A percentile compares a stretch with the other conserved stretches of the same genome.
Conservation (phyloP, 1,139 yeast species). For the Kodamaea anthophila region DNA sequence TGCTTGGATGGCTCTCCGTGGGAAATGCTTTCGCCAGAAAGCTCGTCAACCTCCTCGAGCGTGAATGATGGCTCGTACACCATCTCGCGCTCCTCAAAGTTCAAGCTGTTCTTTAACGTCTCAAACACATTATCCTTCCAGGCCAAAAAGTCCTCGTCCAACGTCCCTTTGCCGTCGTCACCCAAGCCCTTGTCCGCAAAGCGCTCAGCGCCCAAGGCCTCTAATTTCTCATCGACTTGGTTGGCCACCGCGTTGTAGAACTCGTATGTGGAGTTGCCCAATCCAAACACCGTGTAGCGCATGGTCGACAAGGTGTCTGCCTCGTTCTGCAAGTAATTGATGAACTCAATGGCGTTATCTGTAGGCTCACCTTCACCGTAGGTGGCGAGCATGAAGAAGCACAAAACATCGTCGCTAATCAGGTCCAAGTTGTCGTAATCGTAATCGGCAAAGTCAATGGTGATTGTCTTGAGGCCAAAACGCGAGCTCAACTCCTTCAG, state of each 20-base stretch:
- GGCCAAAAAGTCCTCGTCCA: constrained; percentile 89
- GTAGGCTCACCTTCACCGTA: constrained; percentile 99
- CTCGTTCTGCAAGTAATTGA: constrained; percentile 52
- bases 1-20: constrained; percentile 79
- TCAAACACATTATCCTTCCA: constrained; percentile 85
- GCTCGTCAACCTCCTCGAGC: constrained; percentile 29
- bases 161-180: constrained; percentile 90
- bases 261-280: constrained; percentile 92
- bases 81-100: constrained; percentile 70
- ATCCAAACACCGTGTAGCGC: constrained; percentile 73
- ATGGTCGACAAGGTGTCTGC: constrained; percentile 58
- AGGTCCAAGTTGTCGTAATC: constrained; percentile 73
- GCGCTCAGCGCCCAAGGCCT: constrained; percentile 63
- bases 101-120: constrained; percentile 56
- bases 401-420: constrained; percentile 44
- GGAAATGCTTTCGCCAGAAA: constrained; percentile 47
- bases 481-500: constrained; percentile 81
- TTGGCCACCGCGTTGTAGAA: constrained; percentile 81
- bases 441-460: constrained; percentile 82
- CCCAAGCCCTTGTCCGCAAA: constrained; percentile 81
- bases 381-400: constrained; percentile 79
- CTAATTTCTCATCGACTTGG: constrained; percentile 42
- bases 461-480: constrained; percentile 78
- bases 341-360: constrained; percentile 79
- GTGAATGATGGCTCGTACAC: constrained; percentile 69